phyloP scores from a whole-genome alignment of 345 rosid genomes.

The Turritis glabra region DNA sequence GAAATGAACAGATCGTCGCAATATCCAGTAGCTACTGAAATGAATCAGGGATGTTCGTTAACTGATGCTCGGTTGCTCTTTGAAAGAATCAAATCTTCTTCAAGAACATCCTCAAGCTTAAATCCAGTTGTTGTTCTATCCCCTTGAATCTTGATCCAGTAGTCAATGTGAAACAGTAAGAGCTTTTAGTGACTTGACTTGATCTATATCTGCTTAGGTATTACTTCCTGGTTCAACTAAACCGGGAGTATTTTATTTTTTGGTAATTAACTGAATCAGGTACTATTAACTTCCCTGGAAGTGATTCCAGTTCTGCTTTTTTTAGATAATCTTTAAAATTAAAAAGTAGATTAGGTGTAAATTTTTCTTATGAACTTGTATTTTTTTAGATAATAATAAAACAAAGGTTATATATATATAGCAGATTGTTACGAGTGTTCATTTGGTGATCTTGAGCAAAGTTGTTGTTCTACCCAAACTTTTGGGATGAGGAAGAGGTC shows the following conservation, averaged over 20 bases:
- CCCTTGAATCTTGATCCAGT: conserved; percentile 26
- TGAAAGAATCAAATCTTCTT: conserved; percentile 50
- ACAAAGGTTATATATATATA: background rate
- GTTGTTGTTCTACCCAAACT: too few species aligned
- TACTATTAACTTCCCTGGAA: background rate
- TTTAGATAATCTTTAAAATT: background rate
- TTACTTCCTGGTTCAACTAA: conserved; percentile 1
- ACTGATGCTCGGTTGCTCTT: conserved; percentile 79
- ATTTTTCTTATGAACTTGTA: background rate
- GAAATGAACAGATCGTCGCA: conserved; percentile 58
- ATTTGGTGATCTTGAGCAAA: too few species aligned
- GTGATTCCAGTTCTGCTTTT: background rate
- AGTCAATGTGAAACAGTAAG: conserved; percentile 13
- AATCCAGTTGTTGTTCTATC: conserved; percentile 35
- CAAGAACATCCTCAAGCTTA: conserved; percentile 18
- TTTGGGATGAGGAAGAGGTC: too few species aligned
- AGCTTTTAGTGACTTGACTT: background rate
- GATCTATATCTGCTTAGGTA: conserved; percentile 1
- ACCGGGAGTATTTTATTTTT: background rate
- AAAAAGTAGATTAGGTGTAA: conserved; percentile 1
- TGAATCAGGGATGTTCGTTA: conserved; percentile 68
- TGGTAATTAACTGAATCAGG: background rate
- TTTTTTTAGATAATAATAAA: background rate
- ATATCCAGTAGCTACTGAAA: conserved; percentile 68
- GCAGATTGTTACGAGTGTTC: background rate